Base-by-base conservation (phyloP, 1,284 basidiomycete genomes). In the Kwoniella shivajii region DNA sequence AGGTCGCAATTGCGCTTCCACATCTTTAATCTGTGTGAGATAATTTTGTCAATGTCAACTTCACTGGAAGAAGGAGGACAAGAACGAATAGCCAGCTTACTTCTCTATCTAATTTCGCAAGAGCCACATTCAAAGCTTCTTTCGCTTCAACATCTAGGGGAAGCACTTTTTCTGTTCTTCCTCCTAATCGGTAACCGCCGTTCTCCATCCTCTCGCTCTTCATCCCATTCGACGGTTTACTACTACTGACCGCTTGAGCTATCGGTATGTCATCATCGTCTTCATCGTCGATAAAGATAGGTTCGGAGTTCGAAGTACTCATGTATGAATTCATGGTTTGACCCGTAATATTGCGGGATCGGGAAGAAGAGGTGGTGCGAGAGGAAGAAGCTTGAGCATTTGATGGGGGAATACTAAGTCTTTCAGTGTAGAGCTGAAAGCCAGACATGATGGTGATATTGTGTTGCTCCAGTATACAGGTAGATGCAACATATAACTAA, bases 91-190 rank as follows among this genome's bases (percentile, higher is more conserved):
- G 13, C 14, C 5, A 27, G 50, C 67, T 58, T 38, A 73, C 73
- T 60, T 75, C 73, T 9, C 54, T 38, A 46, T 74, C 75, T 4
- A 76, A 54, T 50, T 69, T 63, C 3, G 60, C 41, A 30, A 78
- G 41, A 6, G 65, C 61, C 7, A 46, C 54, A 36, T 64, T 61
- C 10, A 72, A 22, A 36, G 58, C 66, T 20, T 68, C 64, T 46
- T 58, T 68, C 2, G 57, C 63, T 34, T 66, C 57, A 38, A 56
- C 37, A 30, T 66, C 59, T 26, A 42, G 14, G 3, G 33, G 11
- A 39, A 7, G 41, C 27, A 13, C n/a, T 30, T 24, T 18, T 42
- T 24, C 39, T 50, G 33, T 38, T 41, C 22, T 7, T 9, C 29
- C 26, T 26, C 27, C 47, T 18, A 36, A 18, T 24, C 47, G 14